These are phyloP conservation scores for Picea sitchensis DNA, from an alignment of 75 land plant genomes.

Conservation along the genomic window DNA sequence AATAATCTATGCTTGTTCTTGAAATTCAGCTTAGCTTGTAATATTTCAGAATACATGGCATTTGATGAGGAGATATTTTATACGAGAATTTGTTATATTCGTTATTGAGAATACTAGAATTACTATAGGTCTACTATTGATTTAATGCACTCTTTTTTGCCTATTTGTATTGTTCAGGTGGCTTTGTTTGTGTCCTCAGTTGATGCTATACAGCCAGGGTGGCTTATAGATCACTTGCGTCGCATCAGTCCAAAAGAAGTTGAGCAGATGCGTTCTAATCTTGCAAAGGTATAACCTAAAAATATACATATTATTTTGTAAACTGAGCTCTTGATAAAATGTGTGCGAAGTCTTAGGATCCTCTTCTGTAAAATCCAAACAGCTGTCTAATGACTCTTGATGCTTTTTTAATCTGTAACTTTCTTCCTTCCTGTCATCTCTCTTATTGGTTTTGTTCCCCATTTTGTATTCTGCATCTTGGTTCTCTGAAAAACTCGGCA, in stretches of 20 bases:
- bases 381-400: too few species aligned
- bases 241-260: constrained; percentile 36
- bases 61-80: background rate
- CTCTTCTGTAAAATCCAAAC: too few species aligned
- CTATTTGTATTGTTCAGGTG: constrained; percentile 30
- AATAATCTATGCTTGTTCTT: background rate
- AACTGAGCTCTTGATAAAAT: too few species aligned
- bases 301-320: too few species aligned
- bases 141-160: background rate
- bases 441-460: too few species aligned
- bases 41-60: background rate
- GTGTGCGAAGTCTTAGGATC: too few species aligned
- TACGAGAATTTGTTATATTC: background rate
- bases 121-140: background rate
- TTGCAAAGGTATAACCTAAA: constrained; percentile 48
- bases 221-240: constrained; percentile 63
- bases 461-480: too few species aligned
- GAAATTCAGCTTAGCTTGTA: background rate
- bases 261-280: constrained; percentile 49
- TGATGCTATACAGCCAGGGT: constrained; percentile 76
- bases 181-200: constrained; percentile 68
- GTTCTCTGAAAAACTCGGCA: too few species aligned
- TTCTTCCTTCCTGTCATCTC: too few species aligned
- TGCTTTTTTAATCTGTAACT: too few species aligned
- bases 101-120: background rate